Evolutionary conservation across 108 stramenopile genomes (phyloP).

Genomic region (Heterococcus sp.): DNA sequence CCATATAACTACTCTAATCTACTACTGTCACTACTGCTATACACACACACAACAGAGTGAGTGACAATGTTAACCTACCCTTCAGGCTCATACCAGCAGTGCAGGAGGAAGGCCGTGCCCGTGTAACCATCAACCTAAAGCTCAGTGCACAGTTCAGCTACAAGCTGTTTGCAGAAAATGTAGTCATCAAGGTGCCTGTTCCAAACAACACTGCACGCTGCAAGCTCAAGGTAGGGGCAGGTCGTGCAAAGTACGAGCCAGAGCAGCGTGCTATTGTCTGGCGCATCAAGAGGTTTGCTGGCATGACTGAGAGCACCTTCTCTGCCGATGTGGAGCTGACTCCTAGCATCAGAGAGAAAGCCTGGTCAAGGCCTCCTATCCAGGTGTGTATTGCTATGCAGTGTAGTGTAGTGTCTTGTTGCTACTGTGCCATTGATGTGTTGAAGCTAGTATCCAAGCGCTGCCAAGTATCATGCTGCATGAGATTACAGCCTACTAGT

Average conservation of each 20-base stretch:
- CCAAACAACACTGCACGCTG: constrained; percentile 93
- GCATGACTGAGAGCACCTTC: constrained; percentile 85
- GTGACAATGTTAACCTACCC: constrained; percentile 89
- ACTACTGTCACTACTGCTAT: neutral
- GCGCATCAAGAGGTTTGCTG: constrained; percentile 92
- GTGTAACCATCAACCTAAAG: constrained; percentile 88
- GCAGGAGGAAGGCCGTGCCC: constrained; percentile 86
- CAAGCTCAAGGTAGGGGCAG: constrained; percentile 57
- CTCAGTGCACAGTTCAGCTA: constrained; percentile 86
- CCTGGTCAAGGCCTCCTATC: constrained; percentile 94
- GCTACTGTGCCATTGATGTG: no score
- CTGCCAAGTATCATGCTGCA: no score
- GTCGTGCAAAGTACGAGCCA: constrained; percentile 92
- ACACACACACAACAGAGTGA: constrained; percentile 64
- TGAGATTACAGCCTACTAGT: no score
- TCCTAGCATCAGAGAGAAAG: constrained; percentile 84
- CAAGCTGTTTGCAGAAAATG: constrained; percentile 85
- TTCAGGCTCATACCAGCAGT: constrained; percentile 92
- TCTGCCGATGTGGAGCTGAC: constrained; percentile 89
- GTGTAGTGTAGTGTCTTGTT: no score
- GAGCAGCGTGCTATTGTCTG: constrained; percentile 96
- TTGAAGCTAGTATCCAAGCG: no score
- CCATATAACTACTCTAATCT: neutral
- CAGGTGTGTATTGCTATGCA: no score
- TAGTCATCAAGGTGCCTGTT: constrained; percentile 92